Evolutionary conservation across 1,284 basidiomycete species (phyloP), one percentile per base, ranked within the genome.

Genomic region (Ceratobasidium papillatum): DNA sequence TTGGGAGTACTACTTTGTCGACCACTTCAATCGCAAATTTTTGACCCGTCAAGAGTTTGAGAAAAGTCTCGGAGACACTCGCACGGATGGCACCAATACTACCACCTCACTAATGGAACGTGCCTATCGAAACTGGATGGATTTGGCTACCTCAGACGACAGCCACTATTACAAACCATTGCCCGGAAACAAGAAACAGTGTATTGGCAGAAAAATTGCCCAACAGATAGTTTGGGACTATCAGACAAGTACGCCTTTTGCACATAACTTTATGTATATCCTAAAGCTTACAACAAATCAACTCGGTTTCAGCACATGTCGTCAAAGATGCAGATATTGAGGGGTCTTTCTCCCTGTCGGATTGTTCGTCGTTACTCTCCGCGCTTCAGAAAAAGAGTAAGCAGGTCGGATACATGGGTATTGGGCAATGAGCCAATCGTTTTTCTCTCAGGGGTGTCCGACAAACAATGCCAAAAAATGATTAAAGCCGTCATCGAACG

Each of bases 391-490:
- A 69, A 47, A 54, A 49, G 30, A 45, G 66, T 69, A 45, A 69
- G 51, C 7, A 30, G 22, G 27, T 30, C 36, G 2, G 14, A 19
- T 5, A 32, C 17, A 34, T n/a, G 11, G n/a, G n/a, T n/a, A n/a
- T n/a, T 7, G 14, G 7, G 25, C 25, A n/a, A 17, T 41, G 30
- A 22, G 22, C 32, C 36, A 51, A n/a, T n/a, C 22, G n/a, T 3
- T 25, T 58, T 27, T 45, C 36, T 19, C 12, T 7, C 12, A 69
- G 52, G 66, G 34, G 66, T 69, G 9, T 56, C 66, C 32, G 66
- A 69, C n/a, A 69, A 69, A 38, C 66, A 69, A 27, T 69, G 66
- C 30, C 66, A 69, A 52, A 69, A 69, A 54, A 69, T 68, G 22
- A 69, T 69, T 12, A 54, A 54, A 27, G 54, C 66, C n/a, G 66